These are phyloP conservation scores for Nitzschia sp. DNA, from an alignment of 108 stramenopile species.

Conservation along the genomic window DNA sequence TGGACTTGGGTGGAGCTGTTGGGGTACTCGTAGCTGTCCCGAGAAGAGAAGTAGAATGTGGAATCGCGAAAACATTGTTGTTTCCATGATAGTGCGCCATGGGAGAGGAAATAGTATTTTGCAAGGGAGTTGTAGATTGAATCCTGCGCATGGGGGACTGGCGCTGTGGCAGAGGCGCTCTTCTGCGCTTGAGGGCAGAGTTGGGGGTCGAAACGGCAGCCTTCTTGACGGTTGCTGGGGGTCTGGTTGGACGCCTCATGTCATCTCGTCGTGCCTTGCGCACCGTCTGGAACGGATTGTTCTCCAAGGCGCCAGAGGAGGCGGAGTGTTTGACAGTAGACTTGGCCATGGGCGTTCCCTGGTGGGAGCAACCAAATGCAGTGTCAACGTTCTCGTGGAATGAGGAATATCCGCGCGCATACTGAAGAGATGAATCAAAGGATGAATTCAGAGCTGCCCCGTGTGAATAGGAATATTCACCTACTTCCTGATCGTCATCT, in stretches of 20 bases:
- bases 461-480: neutral
- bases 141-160: conserved; percentile 21
- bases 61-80: conserved; percentile 5
- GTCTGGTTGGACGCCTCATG: conserved; percentile 2
- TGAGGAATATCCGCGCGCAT: neutral
- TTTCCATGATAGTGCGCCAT: conserved; percentile 1
- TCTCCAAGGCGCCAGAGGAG: conserved; percentile 3
- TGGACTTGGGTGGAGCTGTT: conserved; percentile 1
- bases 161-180: conserved; percentile 10
- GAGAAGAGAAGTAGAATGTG: neutral
- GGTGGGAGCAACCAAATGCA: neutral
- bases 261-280: conserved; percentile 8
- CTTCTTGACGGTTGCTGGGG: conserved; percentile 11
- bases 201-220: conserved; percentile 12
- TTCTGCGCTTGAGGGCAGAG: conserved; percentile 23
- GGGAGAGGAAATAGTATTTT: neutral
- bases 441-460: conserved; percentile 37
- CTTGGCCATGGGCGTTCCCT: neutral
- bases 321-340: conserved; percentile 20
- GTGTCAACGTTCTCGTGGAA: conserved; percentile 1
- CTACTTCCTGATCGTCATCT: conserved; percentile 3
- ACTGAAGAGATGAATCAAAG: conserved; percentile 32
- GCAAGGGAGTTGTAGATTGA: conserved; percentile 16
- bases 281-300: conserved; percentile 6
- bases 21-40: neutral